Base-by-base conservation (phyloP, 352 stramenopile genomes). In the Pythium pyrilobum region DNA sequence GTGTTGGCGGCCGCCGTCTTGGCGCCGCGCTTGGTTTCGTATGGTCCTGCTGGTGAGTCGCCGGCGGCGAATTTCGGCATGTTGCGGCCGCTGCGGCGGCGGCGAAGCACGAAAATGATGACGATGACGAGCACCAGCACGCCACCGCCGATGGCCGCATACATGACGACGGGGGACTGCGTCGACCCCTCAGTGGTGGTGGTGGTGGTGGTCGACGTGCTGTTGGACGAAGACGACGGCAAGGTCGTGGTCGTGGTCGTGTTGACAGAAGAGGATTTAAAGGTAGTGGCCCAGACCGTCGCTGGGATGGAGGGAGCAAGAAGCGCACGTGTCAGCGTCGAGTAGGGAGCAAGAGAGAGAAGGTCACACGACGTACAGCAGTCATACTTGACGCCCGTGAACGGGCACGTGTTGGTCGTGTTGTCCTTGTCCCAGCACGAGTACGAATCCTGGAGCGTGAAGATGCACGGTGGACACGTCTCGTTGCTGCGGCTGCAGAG, bases 351-450 rank as follows among this genome's bases (percentile, higher is more conserved):
- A 38, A 56, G 18, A 47, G 10, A 46, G 31, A 51, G 23, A 32
- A 36, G 29, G 18, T 25, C 24, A 46, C 5, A 33, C 3, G 5
- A 84, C 77, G 59, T 75, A 88, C 77, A 80, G 67, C 78, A 89
- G 55, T 89, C 78, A 49, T 86, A 86, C 52, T 76, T 71, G 28
- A 83, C 69, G 48, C 69, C 71, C 15, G 73, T 77, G 62, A 79
- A 89, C 1, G 74, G 78, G 27, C 78, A 89, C 11, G 77, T 77
- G 54, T 83, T 82, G 67, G 71, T 82, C 13, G 66, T 65, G 43
- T 67, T 67, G 59, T 83, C 65, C 60, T 89, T 86, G 50, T 80
- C 69, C 60, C 64, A 89, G 67, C 78, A 89, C 28, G 67, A 73
- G 67, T 68, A 85, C n/a, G 61, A 61, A 48, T 59, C 59, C 39